A percentile compares a stretch with the other conserved stretches of the same genome.
Evolutionary conservation across 768 basidiomycete species (phyloP).

Genomic region (Suillus clintonianus): DNA sequence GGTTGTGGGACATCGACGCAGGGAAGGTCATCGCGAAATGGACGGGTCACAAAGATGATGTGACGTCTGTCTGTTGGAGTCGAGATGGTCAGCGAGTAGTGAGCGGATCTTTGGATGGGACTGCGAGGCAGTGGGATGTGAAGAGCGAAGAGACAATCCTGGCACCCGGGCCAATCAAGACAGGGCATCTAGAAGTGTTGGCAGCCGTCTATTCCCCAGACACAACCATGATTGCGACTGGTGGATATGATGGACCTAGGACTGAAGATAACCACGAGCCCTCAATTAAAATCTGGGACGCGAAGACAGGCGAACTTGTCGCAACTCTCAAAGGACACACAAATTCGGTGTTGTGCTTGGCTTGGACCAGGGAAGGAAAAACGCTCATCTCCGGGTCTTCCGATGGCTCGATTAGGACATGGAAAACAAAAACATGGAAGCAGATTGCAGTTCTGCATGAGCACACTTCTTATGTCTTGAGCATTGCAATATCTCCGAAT

Average conservation of each 20-base stretch:
- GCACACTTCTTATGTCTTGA: constrained; percentile 1
- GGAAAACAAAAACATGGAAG: neutral
- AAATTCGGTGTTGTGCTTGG: neutral
- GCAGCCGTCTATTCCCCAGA: constrained; percentile 1
- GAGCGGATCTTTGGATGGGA: neutral
- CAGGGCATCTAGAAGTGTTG: accelerated
- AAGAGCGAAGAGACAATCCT: neutral
- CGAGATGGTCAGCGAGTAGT: neutral
- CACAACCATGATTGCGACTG: neutral
- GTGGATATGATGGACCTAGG: neutral
- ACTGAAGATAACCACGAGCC: accelerated
- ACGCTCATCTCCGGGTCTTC: neutral
- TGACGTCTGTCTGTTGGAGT: neutral
- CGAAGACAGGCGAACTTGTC: neutral
- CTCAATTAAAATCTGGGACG: neutral
- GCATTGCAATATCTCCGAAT: neutral
- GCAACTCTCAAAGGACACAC: neutral
- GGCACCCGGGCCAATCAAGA: neutral
- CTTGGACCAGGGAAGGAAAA: neutral
- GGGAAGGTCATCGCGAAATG: neutral
- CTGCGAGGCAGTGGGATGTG: neutral
- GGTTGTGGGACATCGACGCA: neutral
- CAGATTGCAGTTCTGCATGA: neutral
- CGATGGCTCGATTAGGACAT: neutral
- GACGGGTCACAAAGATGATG: neutral